A percentile compares a stretch with the other conserved stretches of the same genome.
phyloP scores from a whole-genome alignment of 805 yeast species.

The Ogataea chonburiensis region DNA sequence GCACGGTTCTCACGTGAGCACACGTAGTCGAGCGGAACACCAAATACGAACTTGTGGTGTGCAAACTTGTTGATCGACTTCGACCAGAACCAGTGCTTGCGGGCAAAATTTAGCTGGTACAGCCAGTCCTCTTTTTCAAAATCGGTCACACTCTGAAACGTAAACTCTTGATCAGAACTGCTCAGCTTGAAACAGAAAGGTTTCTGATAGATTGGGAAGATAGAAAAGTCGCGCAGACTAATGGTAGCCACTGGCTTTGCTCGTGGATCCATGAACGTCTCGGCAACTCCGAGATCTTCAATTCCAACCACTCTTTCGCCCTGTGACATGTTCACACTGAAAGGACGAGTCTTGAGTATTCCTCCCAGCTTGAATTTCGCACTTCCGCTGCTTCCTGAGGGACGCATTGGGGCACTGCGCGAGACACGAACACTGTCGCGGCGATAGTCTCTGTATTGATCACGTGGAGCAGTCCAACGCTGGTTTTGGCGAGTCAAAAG shows the following conservation, averaged over 20 bases:
- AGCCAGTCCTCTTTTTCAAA: constrained; percentile 77
- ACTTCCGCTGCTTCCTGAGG: constrained; percentile 3
- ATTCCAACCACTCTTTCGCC: constrained; percentile 41
- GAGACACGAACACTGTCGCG: constrained; percentile 8
- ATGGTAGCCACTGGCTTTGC: constrained; percentile 52
- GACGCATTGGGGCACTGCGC: constrained; percentile 9
- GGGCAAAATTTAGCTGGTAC: constrained; percentile 44
- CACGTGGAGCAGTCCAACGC: constrained; percentile 5
- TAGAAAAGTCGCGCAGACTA: constrained; percentile 44
- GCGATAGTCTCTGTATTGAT: constrained; percentile 2
- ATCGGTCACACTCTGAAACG: constrained; percentile 65
- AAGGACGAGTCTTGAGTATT: constrained; percentile 51
- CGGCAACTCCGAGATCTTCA: constrained; percentile 58
- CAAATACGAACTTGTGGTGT: constrained; percentile 56
- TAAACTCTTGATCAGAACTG: constrained; percentile 39
- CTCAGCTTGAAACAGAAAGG: constrained; percentile 51
- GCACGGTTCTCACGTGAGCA: constrained; percentile 66
- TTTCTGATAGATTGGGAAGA: constrained; percentile 52
- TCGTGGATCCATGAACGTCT: constrained; percentile 37
- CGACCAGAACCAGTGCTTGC: constrained; percentile 56
- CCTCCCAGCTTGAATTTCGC: constrained; percentile 31
- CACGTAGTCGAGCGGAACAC: constrained; percentile 75
- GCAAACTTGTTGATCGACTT: constrained; percentile 29
- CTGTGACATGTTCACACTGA: constrained; percentile 49
- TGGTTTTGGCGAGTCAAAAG: constrained; percentile 2